phyloP scores from a whole-genome alignment of 495 filamentous ascomycete species.

The Thozetella sp. region DNA sequence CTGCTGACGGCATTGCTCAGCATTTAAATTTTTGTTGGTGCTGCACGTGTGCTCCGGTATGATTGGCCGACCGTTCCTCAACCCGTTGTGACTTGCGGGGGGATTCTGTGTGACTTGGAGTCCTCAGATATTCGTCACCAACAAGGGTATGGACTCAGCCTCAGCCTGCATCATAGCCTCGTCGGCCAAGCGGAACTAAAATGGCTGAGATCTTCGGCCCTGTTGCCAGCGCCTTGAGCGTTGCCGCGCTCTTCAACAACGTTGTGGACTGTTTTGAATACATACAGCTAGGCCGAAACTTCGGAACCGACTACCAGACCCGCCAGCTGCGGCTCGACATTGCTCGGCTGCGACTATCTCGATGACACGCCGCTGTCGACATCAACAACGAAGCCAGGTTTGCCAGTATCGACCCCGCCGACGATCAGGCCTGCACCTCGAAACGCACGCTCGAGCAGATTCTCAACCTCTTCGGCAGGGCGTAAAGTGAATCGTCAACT shows the following conservation, averaged over 20 bases:
- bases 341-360: constrained; percentile 23
- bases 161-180: no score
- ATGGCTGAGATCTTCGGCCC: constrained; percentile 20
- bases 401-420: constrained; percentile 3
- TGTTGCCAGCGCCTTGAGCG: constrained; percentile 27
- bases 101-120: no score
- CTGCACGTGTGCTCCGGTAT: no score
- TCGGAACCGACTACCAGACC: constrained; percentile 36
- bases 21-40: no score
- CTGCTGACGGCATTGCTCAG: no score
- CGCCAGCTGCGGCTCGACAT: constrained; percentile 34
- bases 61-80: no score
- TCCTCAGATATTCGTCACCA: no score
- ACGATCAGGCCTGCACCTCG: background rate
- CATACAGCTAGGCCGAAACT: constrained; percentile 38
- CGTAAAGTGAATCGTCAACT: background rate
- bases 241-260: constrained; percentile 49
- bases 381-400: constrained; percentile 16
- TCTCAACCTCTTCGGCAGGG: constrained; percentile 1
- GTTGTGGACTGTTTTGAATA: constrained; percentile 42
- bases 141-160: no score
- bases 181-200: no score
- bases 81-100: no score
- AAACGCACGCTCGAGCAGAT: constrained; percentile 14
- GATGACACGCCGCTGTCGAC: constrained; percentile 30